phyloP scores from a whole-genome alignment of 2,329 filamentous ascomycete genomes.

The Colletotrichum destructivum region DNA sequence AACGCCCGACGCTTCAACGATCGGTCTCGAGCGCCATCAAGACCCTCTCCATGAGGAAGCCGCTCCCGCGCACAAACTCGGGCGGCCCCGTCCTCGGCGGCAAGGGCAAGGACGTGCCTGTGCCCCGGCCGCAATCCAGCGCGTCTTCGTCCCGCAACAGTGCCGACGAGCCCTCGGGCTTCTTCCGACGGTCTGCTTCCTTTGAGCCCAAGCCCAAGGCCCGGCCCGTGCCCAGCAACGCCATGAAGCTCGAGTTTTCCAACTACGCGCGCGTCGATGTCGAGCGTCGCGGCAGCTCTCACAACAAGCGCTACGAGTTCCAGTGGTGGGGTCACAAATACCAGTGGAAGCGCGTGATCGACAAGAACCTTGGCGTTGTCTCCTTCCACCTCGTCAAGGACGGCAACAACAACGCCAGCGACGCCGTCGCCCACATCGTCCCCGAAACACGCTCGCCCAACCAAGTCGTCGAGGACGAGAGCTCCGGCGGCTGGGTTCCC shows the following conservation, averaged over 20 bases:
- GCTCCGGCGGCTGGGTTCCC: slow-evolving; percentile 89
- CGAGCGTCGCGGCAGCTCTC: slow-evolving; percentile 75
- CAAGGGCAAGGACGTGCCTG: slow-evolving; percentile 44
- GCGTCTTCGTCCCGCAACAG: slow-evolving; percentile 51
- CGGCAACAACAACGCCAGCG: slow-evolving; percentile 62
- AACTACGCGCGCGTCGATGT: slow-evolving; percentile 96
- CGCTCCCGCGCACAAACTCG: slow-evolving; percentile 55
- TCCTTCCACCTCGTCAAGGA: slow-evolving; percentile 86
- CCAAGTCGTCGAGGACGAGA: slow-evolving; percentile 80
- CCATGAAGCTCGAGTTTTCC: slow-evolving; percentile 92
- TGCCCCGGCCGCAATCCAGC: slow-evolving; percentile 54
- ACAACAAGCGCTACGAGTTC: slow-evolving; percentile 86
- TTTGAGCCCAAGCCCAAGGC: slow-evolving; percentile 55
- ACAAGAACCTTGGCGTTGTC: slow-evolving; percentile 77
- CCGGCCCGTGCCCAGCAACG: slow-evolving; percentile 75
- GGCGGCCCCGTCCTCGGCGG: slow-evolving; percentile 48
- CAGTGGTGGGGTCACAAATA: slow-evolving; percentile 94
- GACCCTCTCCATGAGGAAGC: slow-evolving; percentile 57
- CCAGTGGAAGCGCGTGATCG: slow-evolving; percentile 82
- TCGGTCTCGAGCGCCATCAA: slow-evolving; percentile 67
- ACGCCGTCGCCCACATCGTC: slow-evolving; percentile 85
- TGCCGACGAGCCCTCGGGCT: slow-evolving; percentile 51
- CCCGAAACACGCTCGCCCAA: slow-evolving; percentile 81
- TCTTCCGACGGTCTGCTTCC: slow-evolving; percentile 48
- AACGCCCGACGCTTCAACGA: slow-evolving; percentile 58